Evolutionary conservation across 805 yeast species (phyloP).

Genomic region (Barnettozyma sp.): DNA sequence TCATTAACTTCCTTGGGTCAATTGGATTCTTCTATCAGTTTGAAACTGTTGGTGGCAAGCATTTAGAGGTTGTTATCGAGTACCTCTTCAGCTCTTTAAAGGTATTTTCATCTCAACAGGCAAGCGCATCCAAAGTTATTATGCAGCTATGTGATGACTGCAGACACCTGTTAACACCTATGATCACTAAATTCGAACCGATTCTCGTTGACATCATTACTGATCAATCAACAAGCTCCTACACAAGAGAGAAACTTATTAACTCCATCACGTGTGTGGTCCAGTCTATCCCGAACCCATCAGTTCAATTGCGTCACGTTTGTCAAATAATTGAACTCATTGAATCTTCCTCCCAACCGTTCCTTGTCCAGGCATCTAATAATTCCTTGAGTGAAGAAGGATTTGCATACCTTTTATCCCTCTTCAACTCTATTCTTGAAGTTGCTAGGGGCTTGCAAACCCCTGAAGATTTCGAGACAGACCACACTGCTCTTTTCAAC

Average conservation of each 20-base stretch:
- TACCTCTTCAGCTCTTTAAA: slow-evolving; percentile 42
- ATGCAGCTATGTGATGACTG: slow-evolving; percentile 52
- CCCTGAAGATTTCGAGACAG: slow-evolving; percentile 43
- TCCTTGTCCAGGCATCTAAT: slow-evolving; percentile 11
- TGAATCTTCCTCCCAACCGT: slow-evolving; percentile 16
- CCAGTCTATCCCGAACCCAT: slow-evolving; percentile 45
- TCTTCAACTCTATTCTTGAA: slow-evolving; percentile 58
- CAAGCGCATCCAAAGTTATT: slow-evolving; percentile 48
- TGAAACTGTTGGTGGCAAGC: slow-evolving; percentile 40
- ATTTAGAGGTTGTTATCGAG: slow-evolving; percentile 45
- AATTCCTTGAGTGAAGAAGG: slow-evolving; percentile 19
- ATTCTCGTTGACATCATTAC: slow-evolving; percentile 42
- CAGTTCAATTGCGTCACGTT: slow-evolving; percentile 33
- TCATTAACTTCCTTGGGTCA: slow-evolving; percentile 51
- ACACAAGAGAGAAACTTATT: slow-evolving; percentile 52
- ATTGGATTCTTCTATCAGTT: slow-evolving; percentile 53
- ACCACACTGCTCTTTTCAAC: slow-evolving; percentile 21
- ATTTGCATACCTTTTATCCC: slow-evolving; percentile 44
- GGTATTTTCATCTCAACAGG: slow-evolving; percentile 24
- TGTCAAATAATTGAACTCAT: slow-evolving; percentile 29
- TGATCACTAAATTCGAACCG: slow-evolving; percentile 42
- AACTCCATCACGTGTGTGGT: slow-evolving; percentile 58
- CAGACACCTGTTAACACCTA: slow-evolving; percentile 33
- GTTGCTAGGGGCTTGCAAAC: slow-evolving; percentile 62
- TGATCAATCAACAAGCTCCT: slow-evolving; percentile 32